Evolutionary conservation across 1,284 basidiomycete species (phyloP), one percentile per base, ranked within the genome.

Genomic region (Ceratobasidium papillatum): DNA sequence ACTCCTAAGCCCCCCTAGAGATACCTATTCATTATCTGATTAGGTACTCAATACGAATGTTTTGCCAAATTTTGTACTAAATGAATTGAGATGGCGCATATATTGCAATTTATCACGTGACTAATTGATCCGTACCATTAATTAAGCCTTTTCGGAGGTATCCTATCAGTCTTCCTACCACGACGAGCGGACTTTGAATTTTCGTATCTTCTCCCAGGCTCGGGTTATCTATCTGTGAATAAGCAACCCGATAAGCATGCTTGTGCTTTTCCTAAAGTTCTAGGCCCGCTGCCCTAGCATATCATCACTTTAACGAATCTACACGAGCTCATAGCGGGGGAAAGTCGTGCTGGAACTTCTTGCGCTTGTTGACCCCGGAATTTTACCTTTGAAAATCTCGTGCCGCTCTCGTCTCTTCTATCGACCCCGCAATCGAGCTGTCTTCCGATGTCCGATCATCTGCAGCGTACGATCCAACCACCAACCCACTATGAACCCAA

Each of bases 201-300:
- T 56, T 3, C 5, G 22, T 17, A 36, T 38, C 38, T 56, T 25
- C 65, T 52, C 22, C 27, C 34, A 36, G 36, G 34, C 27, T 49
- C 62, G 43, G 62, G 27, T 64, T 49, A 51, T 19, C 38, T 43
- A 54, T 14, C 27, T 51, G 62, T 27, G 32, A 11, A 52, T 56
- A 66, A 66, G 64, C 64, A 66, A 4, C n/a, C n/a, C 25, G 36
- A 56, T 68, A 65, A 65, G 27, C 47, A 65, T 65, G 65, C 12
- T 5, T 19, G 19, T 41, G 65, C 49, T 68, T 68, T 41, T 56
- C 51, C 65, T 54, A 47, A 56, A 38, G 51, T 52, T 43, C 51
- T 68, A 56, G 65, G 27, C 51, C 63, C 63, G 34, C 8, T 14
- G 47, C 63, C 63, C 63, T 51, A 65, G 27, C 47, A 12, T 59